Evolutionary conservation across 306 rosid species (phyloP).

Genomic region (Begonia loranthoides): DNA sequence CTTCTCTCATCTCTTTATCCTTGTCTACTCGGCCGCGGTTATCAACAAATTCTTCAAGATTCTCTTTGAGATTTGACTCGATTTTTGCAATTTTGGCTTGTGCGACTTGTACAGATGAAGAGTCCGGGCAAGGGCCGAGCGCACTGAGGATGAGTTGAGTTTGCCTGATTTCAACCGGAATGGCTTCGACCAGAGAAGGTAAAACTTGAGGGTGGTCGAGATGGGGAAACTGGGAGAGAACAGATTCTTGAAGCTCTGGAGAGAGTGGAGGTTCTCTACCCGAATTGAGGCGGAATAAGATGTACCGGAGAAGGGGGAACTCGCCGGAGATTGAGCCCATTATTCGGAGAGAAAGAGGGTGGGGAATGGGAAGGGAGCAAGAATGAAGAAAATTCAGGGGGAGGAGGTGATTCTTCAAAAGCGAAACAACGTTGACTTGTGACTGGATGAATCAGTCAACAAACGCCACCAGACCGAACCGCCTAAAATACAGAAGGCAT

Average conservation of each 20-base stretch:
- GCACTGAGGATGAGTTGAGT: slow-evolving; percentile 30
- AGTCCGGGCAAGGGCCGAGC: slow-evolving; percentile 66
- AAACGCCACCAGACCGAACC: too few relatives aligned
- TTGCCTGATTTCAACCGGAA: neutral
- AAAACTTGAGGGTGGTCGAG: too few relatives aligned
- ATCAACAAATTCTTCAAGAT: slow-evolving; percentile 34
- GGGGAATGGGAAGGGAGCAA: neutral
- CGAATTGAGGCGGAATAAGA: slow-evolving; percentile 2
- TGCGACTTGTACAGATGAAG: slow-evolving; percentile 50
- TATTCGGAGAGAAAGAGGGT: neutral
- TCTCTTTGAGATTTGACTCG: slow-evolving; percentile 34
- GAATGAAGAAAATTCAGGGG: neutral
- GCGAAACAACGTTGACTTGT: too few relatives aligned
- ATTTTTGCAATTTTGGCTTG: slow-evolving; percentile 29
- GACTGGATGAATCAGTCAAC: too few relatives aligned
- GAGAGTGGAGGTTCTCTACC: too few relatives aligned
- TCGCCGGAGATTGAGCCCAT: neutral
- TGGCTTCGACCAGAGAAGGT: neutral
- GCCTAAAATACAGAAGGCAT: too few relatives aligned
- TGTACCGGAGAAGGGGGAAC: slow-evolving; percentile 55
- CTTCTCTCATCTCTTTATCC: slow-evolving; percentile 25
- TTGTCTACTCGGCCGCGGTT: slow-evolving; percentile 12
- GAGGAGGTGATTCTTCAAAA: slow-evolving; percentile 1
- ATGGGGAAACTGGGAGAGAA: too few relatives aligned
- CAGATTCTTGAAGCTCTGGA: too few relatives aligned